Percentiles rank a stretch among this genome's conserved stretches.
Conservation (phyloP, 441 rosid genomes). For the Viola pubescens region DNA sequence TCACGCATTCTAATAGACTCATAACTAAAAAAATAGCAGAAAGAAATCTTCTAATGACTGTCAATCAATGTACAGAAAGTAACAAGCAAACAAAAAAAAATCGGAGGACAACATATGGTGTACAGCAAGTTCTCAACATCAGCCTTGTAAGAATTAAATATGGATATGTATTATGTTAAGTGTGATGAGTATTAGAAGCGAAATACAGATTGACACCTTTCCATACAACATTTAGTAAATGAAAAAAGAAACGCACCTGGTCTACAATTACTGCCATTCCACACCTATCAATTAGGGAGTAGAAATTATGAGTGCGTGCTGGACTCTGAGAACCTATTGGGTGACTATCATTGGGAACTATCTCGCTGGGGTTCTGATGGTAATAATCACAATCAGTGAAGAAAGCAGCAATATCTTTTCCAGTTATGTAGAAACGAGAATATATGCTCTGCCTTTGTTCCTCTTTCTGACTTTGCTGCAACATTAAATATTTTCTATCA, state of each 20-base stretch:
- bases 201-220: not conserved
- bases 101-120: not conserved
- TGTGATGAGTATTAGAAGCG: not conserved
- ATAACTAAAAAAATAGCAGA: constrained; percentile 2
- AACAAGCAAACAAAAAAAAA: not conserved
- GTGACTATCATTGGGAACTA: constrained; percentile 36
- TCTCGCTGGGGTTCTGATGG: constrained; percentile 33
- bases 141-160: not conserved
- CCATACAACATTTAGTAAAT: not conserved
- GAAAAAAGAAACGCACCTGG: constrained; percentile 46
- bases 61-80: not conserved
- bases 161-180: not conserved
- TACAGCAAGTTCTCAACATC: not conserved
- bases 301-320: constrained; percentile 42
- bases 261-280: constrained; percentile 96
- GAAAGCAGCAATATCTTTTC: constrained; percentile 97
- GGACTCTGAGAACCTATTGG: constrained; percentile 31
- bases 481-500: constrained; percentile 18
- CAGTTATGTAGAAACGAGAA: constrained; percentile 85
- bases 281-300: constrained; percentile 90
- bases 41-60: not conserved
- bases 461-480: constrained; percentile 72
- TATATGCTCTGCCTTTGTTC: constrained; percentile 81
- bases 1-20: not conserved
- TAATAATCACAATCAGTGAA: constrained; percentile 66